Evolutionary conservation across 495 filamentous ascomycete species (phyloP).

Genomic region (Penicillium subrubescens): DNA sequence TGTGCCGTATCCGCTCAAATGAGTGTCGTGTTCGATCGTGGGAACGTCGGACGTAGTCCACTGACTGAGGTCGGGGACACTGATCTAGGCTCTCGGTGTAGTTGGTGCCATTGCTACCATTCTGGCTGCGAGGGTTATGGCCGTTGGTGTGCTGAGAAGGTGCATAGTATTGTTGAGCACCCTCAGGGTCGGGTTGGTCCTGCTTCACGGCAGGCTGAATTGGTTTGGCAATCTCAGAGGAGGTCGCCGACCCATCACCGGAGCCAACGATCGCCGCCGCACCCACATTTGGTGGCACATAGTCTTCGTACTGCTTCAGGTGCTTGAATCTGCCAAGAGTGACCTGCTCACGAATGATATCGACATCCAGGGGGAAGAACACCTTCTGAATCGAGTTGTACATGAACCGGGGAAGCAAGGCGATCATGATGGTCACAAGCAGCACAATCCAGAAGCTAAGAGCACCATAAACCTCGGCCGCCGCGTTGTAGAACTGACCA

Average conservation of each 20-base stretch:
- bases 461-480: conserved; percentile 74
- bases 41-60: conserved; percentile 73
- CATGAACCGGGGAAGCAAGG: conserved; percentile 81
- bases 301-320: conserved; percentile 56
- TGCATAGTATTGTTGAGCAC: conserved; percentile 86
- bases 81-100: conserved; percentile 70
- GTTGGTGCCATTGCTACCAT: conserved; percentile 90
- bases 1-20: conserved; percentile 57
- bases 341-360: conserved; percentile 94
- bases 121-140: conserved; percentile 81
- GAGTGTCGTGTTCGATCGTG: conserved; percentile 72
- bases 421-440: conserved; percentile 73
- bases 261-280: conserved; percentile 22
- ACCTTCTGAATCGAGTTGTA: conserved; percentile 90
- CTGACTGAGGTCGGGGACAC: conserved; percentile 48
- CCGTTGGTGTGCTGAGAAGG: conserved; percentile 80
- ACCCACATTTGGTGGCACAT: conserved; percentile 39
- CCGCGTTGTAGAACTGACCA: conserved; percentile 75
- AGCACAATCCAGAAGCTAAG: conserved; percentile 84
- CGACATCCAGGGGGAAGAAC: conserved; percentile 87
- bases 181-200: conserved; percentile 70
- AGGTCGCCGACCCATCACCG: conserved; percentile 53
- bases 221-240: conserved; percentile 67
- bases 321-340: conserved; percentile 76
- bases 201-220: conserved; percentile 57